A percentile compares a stretch with the other conserved stretches of the same genome.
These are phyloP conservation scores for Neurospora sp. DNA, from an alignment of 2,329 filamentous ascomycete species.

Conservation along the genomic window DNA sequence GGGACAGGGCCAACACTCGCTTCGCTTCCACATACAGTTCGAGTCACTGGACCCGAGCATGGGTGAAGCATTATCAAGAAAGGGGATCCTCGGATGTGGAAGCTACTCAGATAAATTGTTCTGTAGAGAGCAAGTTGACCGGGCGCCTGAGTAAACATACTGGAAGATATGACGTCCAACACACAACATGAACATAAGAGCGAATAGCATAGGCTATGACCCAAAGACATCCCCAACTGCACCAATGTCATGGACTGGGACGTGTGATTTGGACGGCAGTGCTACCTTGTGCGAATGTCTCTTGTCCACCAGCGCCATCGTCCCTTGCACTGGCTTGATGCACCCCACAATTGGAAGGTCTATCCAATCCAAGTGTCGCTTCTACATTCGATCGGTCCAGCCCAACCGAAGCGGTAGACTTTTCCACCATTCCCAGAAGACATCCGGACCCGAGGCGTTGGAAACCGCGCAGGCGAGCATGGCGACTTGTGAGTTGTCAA, in stretches of 20 bases:
- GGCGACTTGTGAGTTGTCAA: background rate
- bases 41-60: background rate
- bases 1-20: background rate
- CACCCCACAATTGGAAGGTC: background rate
- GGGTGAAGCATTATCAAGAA: background rate
- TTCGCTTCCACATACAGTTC: background rate
- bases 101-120: background rate
- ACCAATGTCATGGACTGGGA: background rate
- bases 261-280: background rate
- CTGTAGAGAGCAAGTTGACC: background rate
- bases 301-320: background rate
- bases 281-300: background rate
- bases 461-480: background rate
- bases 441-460: background rate
- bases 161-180: background rate
- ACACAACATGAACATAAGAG: background rate
- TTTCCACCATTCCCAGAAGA: background rate
- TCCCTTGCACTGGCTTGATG: background rate
- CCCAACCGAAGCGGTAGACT: background rate
- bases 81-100: background rate
- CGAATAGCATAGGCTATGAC: background rate
- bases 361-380: background rate
- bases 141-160: background rate
- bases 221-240: background rate
- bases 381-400: background rate